Conservation (phyloP, 768 basidiomycete species). For the Psilocybe tampanensis region DNA sequence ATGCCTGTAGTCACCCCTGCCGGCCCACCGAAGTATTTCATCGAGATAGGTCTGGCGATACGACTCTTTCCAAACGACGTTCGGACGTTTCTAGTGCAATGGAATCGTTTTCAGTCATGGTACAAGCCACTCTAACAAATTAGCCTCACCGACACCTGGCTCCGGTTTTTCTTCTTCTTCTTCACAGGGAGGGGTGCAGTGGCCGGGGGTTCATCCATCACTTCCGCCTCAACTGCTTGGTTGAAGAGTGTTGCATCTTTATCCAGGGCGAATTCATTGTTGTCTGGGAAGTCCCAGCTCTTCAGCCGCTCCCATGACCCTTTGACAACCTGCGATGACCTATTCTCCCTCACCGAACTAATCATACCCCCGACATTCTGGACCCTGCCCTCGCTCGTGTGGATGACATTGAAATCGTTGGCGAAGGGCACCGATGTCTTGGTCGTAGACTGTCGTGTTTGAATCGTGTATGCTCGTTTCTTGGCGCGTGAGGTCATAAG, state of each 20-base stretch:
- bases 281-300: neutral
- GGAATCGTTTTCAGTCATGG: too few relatives aligned
- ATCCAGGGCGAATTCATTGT: constrained; percentile 1
- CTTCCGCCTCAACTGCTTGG: neutral
- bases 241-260: neutral
- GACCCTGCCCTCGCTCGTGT: neutral
- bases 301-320: neutral
- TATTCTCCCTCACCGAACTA: neutral
- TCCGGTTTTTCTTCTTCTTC: neutral
- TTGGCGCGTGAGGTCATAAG: too few relatives aligned
- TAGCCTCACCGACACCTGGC: neutral
- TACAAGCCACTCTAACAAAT: too few relatives aligned
- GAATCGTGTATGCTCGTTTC: neutral
- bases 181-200: too few relatives aligned
- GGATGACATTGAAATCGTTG: neutral
- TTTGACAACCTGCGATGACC: neutral
- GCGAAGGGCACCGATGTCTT: neutral
- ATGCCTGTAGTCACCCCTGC: neutral
- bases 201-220: neutral
- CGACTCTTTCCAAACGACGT: neutral
- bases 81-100: neutral
- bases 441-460: neutral
- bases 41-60: neutral
- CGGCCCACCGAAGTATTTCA: neutral
- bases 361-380: neutral